phyloP scores from a whole-genome alignment of 192 early-diverging fungal genomes.

The Coemansia sp. region DNA sequence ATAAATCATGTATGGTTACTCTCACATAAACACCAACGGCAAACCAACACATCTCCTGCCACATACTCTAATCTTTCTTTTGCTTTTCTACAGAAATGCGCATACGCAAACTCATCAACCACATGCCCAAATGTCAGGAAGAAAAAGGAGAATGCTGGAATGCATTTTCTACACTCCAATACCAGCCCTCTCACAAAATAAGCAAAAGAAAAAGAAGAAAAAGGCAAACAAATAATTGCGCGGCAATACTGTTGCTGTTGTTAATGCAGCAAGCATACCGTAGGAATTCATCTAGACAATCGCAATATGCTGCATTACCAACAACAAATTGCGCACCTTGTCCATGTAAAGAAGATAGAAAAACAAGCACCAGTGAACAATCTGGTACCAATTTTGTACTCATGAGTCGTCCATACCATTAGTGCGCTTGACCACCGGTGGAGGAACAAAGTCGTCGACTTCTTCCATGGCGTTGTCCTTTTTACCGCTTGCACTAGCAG shows the following conservation, averaged over 20 bases:
- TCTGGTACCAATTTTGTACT: not conserved
- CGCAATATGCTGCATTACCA: not conserved
- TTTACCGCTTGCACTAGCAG: not conserved
- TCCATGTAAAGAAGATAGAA: not conserved
- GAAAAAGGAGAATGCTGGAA: not conserved
- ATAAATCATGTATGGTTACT: not conserved
- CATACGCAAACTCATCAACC: not conserved
- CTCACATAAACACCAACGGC: not conserved
- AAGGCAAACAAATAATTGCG: not conserved
- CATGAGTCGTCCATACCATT: constrained; percentile 42
- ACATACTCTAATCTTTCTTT: not conserved
- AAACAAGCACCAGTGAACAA: not conserved
- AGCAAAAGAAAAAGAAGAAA: not conserved
- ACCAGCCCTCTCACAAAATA: not conserved
- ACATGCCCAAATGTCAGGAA: constrained; percentile 1
- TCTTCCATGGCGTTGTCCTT: constrained; percentile 10
- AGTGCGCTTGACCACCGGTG: constrained; percentile 53
- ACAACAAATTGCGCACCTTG: not conserved
- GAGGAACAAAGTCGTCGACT: constrained; percentile 46
- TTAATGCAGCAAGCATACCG: not conserved
- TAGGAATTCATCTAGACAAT: not conserved
- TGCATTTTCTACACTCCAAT: constrained; percentile 6
- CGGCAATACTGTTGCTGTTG: not conserved
- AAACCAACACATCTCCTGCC: not conserved
- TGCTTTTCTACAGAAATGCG: not conserved